A percentile compares a stretch with the other conserved stretches of the same genome.
Conservation (phyloP, 176 grass and related monocot genomes). For the Zizania latifolia region DNA sequence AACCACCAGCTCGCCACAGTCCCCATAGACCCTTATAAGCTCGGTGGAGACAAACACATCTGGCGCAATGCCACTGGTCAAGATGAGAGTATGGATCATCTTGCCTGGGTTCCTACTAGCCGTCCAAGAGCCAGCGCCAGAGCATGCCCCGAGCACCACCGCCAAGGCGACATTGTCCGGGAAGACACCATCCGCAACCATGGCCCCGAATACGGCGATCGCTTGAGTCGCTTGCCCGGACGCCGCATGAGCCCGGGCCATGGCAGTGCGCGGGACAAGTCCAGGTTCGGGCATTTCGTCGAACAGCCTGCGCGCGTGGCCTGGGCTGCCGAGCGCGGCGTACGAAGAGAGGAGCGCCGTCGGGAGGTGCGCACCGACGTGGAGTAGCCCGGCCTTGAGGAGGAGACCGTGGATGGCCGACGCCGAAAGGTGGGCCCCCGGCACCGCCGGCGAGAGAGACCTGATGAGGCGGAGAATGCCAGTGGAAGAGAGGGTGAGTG, state of each 20-base stretch:
- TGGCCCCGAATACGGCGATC: conserved; percentile 37
- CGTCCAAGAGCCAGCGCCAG: neutral
- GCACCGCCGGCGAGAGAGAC: conserved; percentile 36
- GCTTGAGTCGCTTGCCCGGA: conserved; percentile 1
- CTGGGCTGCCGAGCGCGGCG: neutral
- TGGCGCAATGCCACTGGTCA: conserved; percentile 32
- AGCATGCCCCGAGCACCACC: conserved; percentile 32
- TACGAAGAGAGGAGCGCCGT: conserved; percentile 38
- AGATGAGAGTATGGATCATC: conserved; percentile 45
- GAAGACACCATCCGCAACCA: conserved; percentile 28
- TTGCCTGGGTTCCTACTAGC: conserved; percentile 20
- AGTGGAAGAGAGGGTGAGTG: conserved; percentile 29
- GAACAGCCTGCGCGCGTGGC: conserved; percentile 35
- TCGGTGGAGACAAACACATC: conserved; percentile 61
- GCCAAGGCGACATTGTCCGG: conserved; percentile 48
- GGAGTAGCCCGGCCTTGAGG: conserved; percentile 40
- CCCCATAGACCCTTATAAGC: conserved; percentile 49
- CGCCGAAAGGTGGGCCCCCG: conserved; percentile 3
- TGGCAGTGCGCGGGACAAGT: conserved; percentile 52
- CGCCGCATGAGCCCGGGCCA: conserved; percentile 38
- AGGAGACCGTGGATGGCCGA: conserved; percentile 51
- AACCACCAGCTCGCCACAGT: conserved; percentile 24
- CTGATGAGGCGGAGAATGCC: conserved; percentile 47
- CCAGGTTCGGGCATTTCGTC: conserved; percentile 52
- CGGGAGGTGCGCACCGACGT: conserved; percentile 45